phyloP scores from a whole-genome alignment of 2,329 filamentous ascomycete species.

The Stachybotrys chartarum region DNA sequence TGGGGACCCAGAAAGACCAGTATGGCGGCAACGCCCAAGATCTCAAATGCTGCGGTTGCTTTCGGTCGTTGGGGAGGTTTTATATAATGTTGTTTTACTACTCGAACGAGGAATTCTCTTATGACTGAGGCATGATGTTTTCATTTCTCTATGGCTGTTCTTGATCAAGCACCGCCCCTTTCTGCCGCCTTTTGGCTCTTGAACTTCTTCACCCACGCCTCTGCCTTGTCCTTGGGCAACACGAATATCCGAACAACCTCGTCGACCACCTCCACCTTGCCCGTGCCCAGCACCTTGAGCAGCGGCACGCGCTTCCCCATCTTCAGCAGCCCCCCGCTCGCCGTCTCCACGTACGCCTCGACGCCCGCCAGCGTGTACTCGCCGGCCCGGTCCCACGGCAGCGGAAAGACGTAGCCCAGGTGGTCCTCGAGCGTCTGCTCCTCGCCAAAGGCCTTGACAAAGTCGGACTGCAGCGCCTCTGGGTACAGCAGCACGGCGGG shows the following conservation, averaged over 20 bases:
- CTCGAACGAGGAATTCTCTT: no score
- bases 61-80: background rate
- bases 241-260: conserved; percentile 77
- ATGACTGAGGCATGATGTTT: no score
- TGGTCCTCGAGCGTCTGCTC: conserved; percentile 69
- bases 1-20: background rate
- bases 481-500: conserved; percentile 85
- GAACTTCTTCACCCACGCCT: conserved; percentile 75
- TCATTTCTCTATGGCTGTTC: background rate
- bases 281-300: conserved; percentile 65
- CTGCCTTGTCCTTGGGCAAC: conserved; percentile 63
- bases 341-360: conserved; percentile 87
- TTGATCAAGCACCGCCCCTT: conserved; percentile 1
- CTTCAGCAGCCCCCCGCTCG: conserved; percentile 73
- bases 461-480: conserved; percentile 72
- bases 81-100: background rate
- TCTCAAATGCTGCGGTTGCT: background rate
- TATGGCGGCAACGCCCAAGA: background rate
- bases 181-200: conserved; percentile 63
- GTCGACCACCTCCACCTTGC: conserved; percentile 82
- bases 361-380: conserved; percentile 62
- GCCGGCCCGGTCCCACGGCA: conserved; percentile 71
- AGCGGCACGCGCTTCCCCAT: conserved; percentile 78
- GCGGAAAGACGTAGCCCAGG: conserved; percentile 75
- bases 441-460: conserved; percentile 83